Evolutionary conservation across 768 basidiomycete species (phyloP), one percentile per base, ranked within the genome.

Genomic region (Boletus eberwhitei): DNA sequence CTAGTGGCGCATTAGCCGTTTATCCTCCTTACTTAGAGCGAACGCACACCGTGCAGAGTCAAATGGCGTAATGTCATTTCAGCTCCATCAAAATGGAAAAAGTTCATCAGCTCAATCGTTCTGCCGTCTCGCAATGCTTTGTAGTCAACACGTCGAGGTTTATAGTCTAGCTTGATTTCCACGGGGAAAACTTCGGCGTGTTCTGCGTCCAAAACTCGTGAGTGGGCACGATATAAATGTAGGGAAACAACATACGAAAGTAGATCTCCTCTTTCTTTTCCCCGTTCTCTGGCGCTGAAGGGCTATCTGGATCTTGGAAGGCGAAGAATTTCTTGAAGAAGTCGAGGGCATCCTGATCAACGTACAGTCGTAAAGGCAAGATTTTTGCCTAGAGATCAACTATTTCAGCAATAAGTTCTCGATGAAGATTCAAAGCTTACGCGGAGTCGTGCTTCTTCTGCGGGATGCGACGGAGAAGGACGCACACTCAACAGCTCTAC

Each of bases 1-100:
- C 96, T 98, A 63, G 46, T n/a, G 7, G 24, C n/a, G 39, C 3
- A 22, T 69, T 21, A 70, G 51, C 26, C 29, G 32, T 26, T 26
- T 58, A 36, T 39, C 24, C 14, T 29, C 17, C 40, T 52, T 26
- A 32, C 37, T 34, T 16, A n/a, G 44, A 59, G 17, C 19, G 40
- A 14, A 78, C 92, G 66, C 69, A 98, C 95, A 31, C 97, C 97
- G 55, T 87, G 84, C 32, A 98, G 69, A 17, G 91, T 93, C 59
- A 98, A 87, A 64, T 97, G 94, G 53, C 97, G 80, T 49, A 99
- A 71, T 0, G 94, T 97, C 93, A 99, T 98, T 71, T 98, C 97
- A 4, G 96, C 90, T 1, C 93, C 95, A 63, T 98, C 97, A 60
- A 98, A 99, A 73, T 98, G 95, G 86, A 99, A 99, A 71, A 99